These are phyloP conservation scores for Daldinia childiae DNA, from an alignment of 495 filamentous ascomycete genomes.

Conservation along the genomic window DNA sequence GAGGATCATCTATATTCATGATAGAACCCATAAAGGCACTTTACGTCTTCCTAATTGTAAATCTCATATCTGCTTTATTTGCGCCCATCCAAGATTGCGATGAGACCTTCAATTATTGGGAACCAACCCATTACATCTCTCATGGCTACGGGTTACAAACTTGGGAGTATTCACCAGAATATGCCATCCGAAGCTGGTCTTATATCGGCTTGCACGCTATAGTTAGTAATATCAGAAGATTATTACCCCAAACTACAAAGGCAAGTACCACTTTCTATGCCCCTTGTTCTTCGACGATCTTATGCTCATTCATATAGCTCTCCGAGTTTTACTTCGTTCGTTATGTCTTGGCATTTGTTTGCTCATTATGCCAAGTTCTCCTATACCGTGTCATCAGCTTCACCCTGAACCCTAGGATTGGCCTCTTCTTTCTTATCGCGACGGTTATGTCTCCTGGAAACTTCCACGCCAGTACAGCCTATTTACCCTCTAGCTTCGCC, in stretches of 20 bases:
- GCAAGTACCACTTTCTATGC: conserved; percentile 32
- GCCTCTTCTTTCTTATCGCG: conserved; percentile 80
- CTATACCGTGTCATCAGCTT: conserved; percentile 80
- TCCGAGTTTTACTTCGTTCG: conserved; percentile 90
- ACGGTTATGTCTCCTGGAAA: conserved; percentile 85
- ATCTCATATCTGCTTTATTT: conserved; percentile 79
- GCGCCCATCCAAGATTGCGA: conserved; percentile 98
- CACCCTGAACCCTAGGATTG: conserved; percentile 80
- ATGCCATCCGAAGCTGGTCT: conserved; percentile 94
- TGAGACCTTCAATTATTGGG: conserved; percentile 99
- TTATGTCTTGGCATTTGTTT: conserved; percentile 73
- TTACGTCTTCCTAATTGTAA: conserved; percentile 76
- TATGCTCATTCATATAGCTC: conserved; percentile 54
- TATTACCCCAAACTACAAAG: conserved; percentile 68
- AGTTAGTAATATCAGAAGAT: conserved; percentile 68
- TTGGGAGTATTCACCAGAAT: conserved; percentile 98
- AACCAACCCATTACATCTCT: conserved; percentile 92
- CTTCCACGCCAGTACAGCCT: conserved; percentile 88
- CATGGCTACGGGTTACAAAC: conserved; percentile 96
- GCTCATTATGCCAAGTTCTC: conserved; percentile 80
- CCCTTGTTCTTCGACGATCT: not conserved
- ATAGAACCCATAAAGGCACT: conserved; percentile 78
- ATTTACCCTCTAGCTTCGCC: conserved; percentile 92
- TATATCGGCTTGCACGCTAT: conserved; percentile 88
- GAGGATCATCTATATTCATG: conserved; percentile 66